A percentile compares a stretch with the other conserved stretches of the same genome.
Conservation (phyloP, 495 filamentous ascomycete species). For the Podospora pseudocomata region DNA sequence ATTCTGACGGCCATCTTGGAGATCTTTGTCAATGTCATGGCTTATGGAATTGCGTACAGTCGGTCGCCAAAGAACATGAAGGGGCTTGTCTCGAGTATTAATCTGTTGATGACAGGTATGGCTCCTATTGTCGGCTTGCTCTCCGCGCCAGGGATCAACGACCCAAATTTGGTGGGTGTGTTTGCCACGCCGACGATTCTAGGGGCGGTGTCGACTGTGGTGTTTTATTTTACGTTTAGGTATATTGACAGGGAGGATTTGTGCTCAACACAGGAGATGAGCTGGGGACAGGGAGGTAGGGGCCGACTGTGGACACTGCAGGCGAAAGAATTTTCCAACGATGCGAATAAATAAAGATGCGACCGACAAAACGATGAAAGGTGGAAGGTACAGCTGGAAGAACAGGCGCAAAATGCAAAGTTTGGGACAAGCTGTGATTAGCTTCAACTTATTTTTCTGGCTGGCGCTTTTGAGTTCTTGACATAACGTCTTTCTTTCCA, state of each 20-base stretch:
- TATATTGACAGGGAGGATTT: slow-evolving; percentile 49
- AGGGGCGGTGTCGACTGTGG: slow-evolving; percentile 41
- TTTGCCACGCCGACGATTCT: slow-evolving; percentile 50
- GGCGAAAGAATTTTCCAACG: too few species aligned
- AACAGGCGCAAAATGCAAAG: too few species aligned
- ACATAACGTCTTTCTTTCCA: too few species aligned
- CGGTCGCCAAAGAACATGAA: slow-evolving; percentile 67
- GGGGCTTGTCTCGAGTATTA: slow-evolving; percentile 64
- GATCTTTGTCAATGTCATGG: slow-evolving; percentile 66
- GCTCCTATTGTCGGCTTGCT: slow-evolving; percentile 58
- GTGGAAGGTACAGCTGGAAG: too few species aligned
- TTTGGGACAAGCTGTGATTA: too few species aligned
- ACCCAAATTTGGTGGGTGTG: slow-evolving; percentile 58
- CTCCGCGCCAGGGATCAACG: slow-evolving; percentile 55
- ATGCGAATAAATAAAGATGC: too few species aligned
- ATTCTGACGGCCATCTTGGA: slow-evolving; percentile 60
- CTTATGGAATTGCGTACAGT: slow-evolving; percentile 69
- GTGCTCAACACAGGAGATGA: slow-evolving; percentile 26
- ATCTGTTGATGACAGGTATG: slow-evolving; percentile 57
- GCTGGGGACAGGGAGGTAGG: too few species aligned
- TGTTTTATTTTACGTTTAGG: slow-evolving; percentile 51
- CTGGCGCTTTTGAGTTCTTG: too few species aligned
- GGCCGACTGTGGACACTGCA: too few species aligned
- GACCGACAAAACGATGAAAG: too few species aligned
- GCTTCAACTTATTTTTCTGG: too few species aligned